phyloP scores from a whole-genome alignment of 1,139 yeast species.

The Kodamaea arcana region DNA sequence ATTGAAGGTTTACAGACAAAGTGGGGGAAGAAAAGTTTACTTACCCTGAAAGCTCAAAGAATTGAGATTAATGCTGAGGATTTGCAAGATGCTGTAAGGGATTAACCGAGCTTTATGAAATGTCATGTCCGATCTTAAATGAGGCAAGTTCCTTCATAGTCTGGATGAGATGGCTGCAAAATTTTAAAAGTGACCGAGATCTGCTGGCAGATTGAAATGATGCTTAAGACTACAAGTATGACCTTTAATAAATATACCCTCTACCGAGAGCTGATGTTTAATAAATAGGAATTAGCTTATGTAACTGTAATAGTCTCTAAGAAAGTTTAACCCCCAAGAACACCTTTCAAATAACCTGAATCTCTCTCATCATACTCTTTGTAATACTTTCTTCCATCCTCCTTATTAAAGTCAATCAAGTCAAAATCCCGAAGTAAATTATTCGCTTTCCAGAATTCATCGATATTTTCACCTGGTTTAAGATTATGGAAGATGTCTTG shows the following conservation, averaged over 20 bases:
- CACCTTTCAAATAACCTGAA: conserved; percentile 15
- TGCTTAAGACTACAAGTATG: no score
- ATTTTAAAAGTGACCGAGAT: no score
- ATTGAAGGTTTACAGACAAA: conserved; percentile 26
- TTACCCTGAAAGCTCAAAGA: conserved; percentile 19
- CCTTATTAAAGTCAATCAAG: conserved; percentile 2
- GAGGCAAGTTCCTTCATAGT: conserved; percentile 1
- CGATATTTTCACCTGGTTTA: conserved; percentile 6
- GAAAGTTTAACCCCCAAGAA: no score
- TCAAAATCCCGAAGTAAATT: conserved; percentile 7
- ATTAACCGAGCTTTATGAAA: no score
- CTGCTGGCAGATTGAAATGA: no score
- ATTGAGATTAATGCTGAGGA: conserved; percentile 39
- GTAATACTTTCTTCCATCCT: conserved; percentile 16
- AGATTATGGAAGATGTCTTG: background rate
- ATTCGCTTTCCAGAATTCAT: conserved; percentile 13
- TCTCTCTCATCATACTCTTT: conserved; percentile 25
- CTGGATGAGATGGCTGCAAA: no score
- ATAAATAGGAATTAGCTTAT: no score
- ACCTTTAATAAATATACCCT: no score
- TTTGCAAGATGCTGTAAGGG: conserved; percentile 27
- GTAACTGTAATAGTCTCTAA: no score
- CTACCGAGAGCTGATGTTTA: no score
- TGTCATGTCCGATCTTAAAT: no score
- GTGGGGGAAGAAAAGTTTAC: conserved; percentile 14